Evolutionary conservation across 2,329 filamentous ascomycete genomes (phyloP).

Genomic region (Furcasterigmium sp.): DNA sequence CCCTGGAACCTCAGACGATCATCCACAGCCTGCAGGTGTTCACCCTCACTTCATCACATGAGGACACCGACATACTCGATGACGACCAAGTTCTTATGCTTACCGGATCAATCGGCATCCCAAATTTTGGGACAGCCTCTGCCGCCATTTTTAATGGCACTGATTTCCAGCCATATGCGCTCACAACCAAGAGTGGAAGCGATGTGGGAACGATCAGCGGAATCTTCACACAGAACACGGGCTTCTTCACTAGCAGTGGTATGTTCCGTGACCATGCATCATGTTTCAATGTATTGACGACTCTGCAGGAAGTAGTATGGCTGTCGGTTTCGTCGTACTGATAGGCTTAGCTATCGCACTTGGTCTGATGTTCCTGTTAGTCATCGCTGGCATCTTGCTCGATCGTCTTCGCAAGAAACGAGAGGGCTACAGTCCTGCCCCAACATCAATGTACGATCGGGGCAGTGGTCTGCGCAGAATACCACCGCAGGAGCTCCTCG

Average conservation of each 20-base stretch:
- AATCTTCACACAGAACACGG: slow-evolving; percentile 77
- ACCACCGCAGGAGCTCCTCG: slow-evolving; percentile 55
- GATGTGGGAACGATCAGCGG: slow-evolving; percentile 69
- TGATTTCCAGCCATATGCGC: slow-evolving; percentile 68
- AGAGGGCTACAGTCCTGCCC: slow-evolving; percentile 76
- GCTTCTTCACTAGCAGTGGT: slow-evolving; percentile 65
- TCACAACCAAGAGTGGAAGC: slow-evolving; percentile 65
- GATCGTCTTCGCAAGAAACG: slow-evolving; percentile 72
- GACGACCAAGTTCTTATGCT: slow-evolving; percentile 70
- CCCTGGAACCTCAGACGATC: slow-evolving; percentile 59
- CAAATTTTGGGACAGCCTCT: slow-evolving; percentile 73
- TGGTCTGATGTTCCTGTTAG: slow-evolving; percentile 70
- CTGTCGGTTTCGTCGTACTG: slow-evolving; percentile 72
- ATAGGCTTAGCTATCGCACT: slow-evolving; percentile 77
- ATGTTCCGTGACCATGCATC: slow-evolving; percentile 27
- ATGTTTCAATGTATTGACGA: slow-evolving; percentile 14
- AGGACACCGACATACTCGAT: slow-evolving; percentile 56
- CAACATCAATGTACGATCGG: slow-evolving; percentile 59
- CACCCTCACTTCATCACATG: slow-evolving; percentile 63
- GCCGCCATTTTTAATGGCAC: slow-evolving; percentile 86
- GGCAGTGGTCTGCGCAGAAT: slow-evolving; percentile 54
- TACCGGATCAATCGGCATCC: slow-evolving; percentile 75
- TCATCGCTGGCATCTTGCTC: slow-evolving; percentile 67
- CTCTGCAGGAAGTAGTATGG: slow-evolving; percentile 49
- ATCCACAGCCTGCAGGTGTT: slow-evolving; percentile 82